Evolutionary conservation across 169 alveolate species (phyloP).

Genomic region (Eimeria praecox): DNA sequence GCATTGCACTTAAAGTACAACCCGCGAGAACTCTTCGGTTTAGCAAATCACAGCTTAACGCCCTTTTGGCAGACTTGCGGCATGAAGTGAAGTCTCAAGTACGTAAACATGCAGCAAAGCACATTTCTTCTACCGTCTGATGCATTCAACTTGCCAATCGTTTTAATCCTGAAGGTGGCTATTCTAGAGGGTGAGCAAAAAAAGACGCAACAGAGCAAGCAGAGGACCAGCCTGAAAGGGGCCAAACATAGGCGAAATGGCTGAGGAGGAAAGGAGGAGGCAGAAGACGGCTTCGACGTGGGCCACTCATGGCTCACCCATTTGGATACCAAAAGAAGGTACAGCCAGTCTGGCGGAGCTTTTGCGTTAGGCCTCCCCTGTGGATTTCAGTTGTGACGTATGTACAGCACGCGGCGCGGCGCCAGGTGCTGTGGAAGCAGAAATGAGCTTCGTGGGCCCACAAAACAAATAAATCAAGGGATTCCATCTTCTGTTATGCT

Average conservation of each 20-base stretch:
- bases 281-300: constrained; percentile 70
- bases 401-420: constrained; percentile 18
- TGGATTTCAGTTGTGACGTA: not conserved
- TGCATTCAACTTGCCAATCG: not conserved
- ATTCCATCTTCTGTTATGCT: not conserved
- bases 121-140: not conserved
- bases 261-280: constrained; percentile 67
- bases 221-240: not conserved
- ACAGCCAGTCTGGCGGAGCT: not conserved
- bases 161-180: constrained; percentile 43
- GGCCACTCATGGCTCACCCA: constrained; percentile 78
- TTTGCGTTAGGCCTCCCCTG: not conserved
- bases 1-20: constrained; percentile 74
- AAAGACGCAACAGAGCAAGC: not conserved
- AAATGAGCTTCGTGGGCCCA: constrained; percentile 44
- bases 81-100: constrained; percentile 78
- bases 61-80: constrained; percentile 69
- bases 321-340: constrained; percentile 77
- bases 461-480: not conserved
- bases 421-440: constrained; percentile 4
- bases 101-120: not conserved
- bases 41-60: constrained; percentile 62
- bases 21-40: constrained; percentile 75
- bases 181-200: constrained; percentile 71
- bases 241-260: constrained; percentile 75